Conservation (phyloP, 768 basidiomycete species). For the Tricholoma matsutake region DNA sequence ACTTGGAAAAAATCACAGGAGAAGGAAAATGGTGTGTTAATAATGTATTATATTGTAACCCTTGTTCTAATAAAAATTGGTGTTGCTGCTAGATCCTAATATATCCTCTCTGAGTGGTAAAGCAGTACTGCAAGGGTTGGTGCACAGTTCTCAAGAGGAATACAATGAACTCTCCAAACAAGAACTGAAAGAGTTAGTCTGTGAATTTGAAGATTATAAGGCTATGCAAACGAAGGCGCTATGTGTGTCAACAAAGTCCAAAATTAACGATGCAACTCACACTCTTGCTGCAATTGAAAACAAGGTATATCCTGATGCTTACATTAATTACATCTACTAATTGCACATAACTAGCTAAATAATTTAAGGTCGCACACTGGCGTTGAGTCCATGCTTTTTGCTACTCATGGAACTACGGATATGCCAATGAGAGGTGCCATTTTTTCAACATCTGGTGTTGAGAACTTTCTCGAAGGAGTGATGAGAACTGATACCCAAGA, state of each 20-base stretch:
- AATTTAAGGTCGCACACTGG: neutral
- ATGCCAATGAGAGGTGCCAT: neutral
- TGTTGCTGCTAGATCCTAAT: neutral
- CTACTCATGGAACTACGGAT: neutral
- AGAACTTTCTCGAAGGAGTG: neutral
- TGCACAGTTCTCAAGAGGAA: neutral
- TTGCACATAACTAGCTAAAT: neutral
- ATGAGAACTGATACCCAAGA: neutral
- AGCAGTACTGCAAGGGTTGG: neutral
- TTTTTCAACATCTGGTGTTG: neutral
- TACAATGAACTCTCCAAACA: neutral
- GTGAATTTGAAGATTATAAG: neutral
- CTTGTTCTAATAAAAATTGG: neutral
- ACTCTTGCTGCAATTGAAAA: neutral
- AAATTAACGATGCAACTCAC: neutral
- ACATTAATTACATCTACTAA: neutral
- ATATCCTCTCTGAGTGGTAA: neutral
- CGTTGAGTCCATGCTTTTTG: neutral
- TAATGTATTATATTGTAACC: neutral
- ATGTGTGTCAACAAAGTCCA: neutral
- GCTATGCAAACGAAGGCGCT: neutral
- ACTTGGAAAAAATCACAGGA: neutral
- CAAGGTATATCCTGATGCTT: neutral
- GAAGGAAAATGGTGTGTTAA: slow-evolving; percentile 10
- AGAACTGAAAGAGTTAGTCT: neutral